Evolutionary conservation across 1,139 yeast species (phyloP).

Genomic region (Hansenula lynferdii): DNA sequence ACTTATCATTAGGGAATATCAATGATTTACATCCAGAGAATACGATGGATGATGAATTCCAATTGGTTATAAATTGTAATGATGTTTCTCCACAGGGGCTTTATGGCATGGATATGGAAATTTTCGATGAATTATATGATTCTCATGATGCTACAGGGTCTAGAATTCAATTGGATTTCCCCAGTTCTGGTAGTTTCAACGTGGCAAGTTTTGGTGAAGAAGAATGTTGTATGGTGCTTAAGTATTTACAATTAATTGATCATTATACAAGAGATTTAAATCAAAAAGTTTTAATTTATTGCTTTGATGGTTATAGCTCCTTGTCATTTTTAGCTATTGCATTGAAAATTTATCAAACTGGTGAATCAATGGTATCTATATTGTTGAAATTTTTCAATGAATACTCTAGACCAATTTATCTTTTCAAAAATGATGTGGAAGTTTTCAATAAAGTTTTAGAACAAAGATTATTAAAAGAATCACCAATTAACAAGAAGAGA

Average conservation of each 20-base stretch:
- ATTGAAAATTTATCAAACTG: background rate
- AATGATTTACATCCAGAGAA: slow-evolving; percentile 4
- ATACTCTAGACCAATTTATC: slow-evolving; percentile 1
- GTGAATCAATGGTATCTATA: background rate
- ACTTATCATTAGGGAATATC: background rate
- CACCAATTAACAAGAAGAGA: no score
- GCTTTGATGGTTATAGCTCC: slow-evolving; percentile 1
- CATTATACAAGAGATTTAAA: background rate
- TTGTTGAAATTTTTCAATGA: background rate
- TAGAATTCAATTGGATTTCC: no score
- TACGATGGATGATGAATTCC: background rate
- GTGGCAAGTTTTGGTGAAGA: background rate
- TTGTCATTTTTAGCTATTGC: background rate
- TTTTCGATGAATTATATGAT: background rate
- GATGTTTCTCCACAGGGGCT: background rate
- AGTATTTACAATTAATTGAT: background rate
- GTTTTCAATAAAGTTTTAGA: background rate
- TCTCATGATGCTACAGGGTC: no score
- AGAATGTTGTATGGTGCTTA: background rate
- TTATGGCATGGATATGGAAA: background rate
- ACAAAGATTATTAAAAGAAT: background rate
- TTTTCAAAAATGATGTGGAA: background rate
- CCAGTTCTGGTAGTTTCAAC: background rate
- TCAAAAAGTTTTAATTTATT: background rate
- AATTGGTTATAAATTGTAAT: background rate